Conservation (phyloP, 768 basidiomycete species). For the Pisolithus albus region DNA sequence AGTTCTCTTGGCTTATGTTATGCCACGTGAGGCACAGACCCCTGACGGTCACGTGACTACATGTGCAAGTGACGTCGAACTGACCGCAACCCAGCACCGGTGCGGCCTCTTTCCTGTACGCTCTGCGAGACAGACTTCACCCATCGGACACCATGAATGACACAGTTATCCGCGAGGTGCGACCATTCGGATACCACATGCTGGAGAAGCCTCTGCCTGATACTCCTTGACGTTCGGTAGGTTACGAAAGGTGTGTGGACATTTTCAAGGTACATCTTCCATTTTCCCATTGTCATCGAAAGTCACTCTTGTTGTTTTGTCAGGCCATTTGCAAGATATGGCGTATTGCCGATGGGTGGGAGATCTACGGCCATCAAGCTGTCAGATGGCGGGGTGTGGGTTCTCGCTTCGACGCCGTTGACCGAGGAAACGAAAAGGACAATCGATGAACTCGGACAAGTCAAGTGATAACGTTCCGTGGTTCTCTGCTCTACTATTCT, state of each 20-base stretch:
- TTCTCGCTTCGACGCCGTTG: conserved; percentile 75
- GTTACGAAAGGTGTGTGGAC: conserved; percentile 53
- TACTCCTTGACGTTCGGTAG: conserved; percentile 19
- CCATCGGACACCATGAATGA: conserved; percentile 23
- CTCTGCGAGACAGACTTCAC: not conserved
- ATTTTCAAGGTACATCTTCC: conserved; percentile 47
- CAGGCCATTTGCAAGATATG: conserved; percentile 64
- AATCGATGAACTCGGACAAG: conserved; percentile 57
- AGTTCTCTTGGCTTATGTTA: no score
- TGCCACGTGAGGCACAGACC: no score
- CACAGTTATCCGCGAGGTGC: conserved; percentile 39
- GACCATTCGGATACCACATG: not conserved
- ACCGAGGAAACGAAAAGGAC: conserved; percentile 56
- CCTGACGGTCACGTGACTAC: no score
- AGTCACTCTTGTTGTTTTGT: conserved; percentile 5
- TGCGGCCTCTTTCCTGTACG: no score
- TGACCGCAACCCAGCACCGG: no score
- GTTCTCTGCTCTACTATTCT: conserved; percentile 2
- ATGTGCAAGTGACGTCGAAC: no score
- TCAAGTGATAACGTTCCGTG: conserved; percentile 41
- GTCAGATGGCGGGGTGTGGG: conserved; percentile 63
- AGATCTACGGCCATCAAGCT: conserved; percentile 77
- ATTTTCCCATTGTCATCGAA: not conserved
- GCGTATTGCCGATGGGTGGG: conserved; percentile 70
- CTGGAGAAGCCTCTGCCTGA: no score